Percentiles rank a stretch among this genome's conserved stretches.
phyloP scores from a whole-genome alignment of 2,329 filamentous ascomycete genomes.

The Calonectria ilicicola region DNA sequence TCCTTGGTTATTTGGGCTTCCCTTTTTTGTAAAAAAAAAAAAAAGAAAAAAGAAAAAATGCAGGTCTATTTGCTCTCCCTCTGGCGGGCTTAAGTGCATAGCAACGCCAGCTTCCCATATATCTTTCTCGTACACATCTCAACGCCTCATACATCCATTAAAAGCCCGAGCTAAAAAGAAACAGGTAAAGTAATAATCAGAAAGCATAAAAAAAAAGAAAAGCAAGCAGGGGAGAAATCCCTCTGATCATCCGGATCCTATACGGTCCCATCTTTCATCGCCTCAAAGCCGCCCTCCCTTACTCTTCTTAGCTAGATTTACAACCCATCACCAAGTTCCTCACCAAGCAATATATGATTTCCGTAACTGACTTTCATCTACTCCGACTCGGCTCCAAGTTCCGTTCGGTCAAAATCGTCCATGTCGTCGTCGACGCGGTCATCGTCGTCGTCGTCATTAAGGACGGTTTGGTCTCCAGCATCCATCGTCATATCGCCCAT shows the following conservation, averaged over 20 bases:
- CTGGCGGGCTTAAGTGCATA: conserved; percentile 4
- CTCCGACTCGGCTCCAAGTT: conserved; percentile 52
- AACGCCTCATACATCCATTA: conserved; percentile 25
- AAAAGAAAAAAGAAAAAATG: not conserved
- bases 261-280: conserved; percentile 10
- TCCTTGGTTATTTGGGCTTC: not conserved
- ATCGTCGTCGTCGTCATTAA: conserved; percentile 56
- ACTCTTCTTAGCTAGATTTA: conserved; percentile 8
- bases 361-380: not conserved
- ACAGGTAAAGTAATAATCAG: not conserved
- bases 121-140: conserved; percentile 18
- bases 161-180: not conserved
- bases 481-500: conserved; percentile 42
- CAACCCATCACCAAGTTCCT: not conserved
- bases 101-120: conserved; percentile 21
- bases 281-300: conserved; percentile 4
- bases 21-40: not conserved
- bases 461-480: conserved; percentile 59
- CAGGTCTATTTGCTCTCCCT: conserved; percentile 11
- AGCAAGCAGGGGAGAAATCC: not conserved
- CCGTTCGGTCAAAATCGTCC: conserved; percentile 56
- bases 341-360: conserved; percentile 38
- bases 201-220: not conserved
- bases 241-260: not conserved
- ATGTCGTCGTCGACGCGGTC: conserved; percentile 61